phyloP scores from a whole-genome alignment of 306 rosid genomes.

The Dalbergia cultrata region DNA sequence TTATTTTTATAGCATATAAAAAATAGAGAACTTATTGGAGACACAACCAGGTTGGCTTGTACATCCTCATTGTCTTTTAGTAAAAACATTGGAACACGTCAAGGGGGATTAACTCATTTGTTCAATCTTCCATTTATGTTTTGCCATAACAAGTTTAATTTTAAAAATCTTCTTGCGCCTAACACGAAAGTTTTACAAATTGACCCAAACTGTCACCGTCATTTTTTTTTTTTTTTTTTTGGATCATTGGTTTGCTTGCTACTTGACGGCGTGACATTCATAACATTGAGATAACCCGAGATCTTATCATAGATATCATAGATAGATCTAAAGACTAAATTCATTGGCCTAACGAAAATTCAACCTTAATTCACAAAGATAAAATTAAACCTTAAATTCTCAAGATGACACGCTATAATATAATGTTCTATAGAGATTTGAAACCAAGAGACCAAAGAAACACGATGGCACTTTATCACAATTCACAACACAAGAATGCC shows the following conservation, averaged over 20 bases:
- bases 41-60: no score
- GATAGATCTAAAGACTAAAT: not conserved
- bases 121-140: no score
- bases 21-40: no score
- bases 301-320: not conserved
- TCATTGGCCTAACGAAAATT: not conserved
- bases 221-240: no score
- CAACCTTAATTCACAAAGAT: not conserved
- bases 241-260: not conserved
- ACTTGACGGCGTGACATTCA: not conserved
- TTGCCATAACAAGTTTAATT: no score
- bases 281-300: not conserved
- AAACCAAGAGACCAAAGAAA: no score
- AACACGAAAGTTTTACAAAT: no score
- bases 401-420: not conserved
- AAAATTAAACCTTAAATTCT: conserved; percentile 7
- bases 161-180: no score
- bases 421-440: not conserved
- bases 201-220: no score
- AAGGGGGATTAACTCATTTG: not conserved
- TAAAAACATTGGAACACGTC: not conserved
- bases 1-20: no score
- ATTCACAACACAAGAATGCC: no score
- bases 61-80: no score
- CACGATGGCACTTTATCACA: not conserved